phyloP scores from a whole-genome alignment of 2,329 filamentous ascomycete species.

The Neodidymelliopsis sp. region DNA sequence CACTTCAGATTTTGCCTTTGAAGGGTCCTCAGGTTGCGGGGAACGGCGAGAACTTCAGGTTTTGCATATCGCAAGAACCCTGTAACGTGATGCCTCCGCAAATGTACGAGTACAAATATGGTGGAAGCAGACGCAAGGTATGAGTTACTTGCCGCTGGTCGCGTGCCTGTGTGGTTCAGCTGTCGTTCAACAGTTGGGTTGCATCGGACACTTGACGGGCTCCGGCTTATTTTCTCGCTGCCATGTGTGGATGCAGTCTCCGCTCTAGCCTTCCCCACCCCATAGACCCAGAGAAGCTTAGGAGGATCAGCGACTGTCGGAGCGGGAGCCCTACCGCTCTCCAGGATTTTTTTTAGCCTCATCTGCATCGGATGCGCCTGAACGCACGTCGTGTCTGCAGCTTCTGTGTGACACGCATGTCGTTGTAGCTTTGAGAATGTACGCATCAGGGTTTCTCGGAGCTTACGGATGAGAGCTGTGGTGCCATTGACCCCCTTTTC shows the following conservation, averaged over 20 bases:
- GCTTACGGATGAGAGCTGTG: conserved; percentile 10
- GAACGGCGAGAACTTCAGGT: background rate
- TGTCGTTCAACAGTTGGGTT: conserved; percentile 5
- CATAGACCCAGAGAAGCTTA: conserved; percentile 16
- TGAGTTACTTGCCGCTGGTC: conserved; percentile 2
- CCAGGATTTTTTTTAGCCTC: conserved; percentile 19
- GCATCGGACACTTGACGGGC: background rate
- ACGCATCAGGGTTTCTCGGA: conserved; percentile 9
- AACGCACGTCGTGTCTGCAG: conserved; percentile 1
- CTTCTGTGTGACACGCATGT: background rate
- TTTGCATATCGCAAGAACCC: background rate
- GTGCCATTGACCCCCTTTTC: conserved; percentile 7
- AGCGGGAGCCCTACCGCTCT: conserved; percentile 22
- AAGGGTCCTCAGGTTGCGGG: conserved; percentile 7
- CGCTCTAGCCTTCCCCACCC: conserved; percentile 10
- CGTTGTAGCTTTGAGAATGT: conserved; percentile 3
- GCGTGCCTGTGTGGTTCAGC: conserved; percentile 10
- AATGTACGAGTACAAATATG: background rate
- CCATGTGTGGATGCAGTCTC: conserved; percentile 14
- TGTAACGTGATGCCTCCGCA: background rate
- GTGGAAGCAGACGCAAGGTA: background rate
- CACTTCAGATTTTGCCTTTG: conserved; percentile 6
- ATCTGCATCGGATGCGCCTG: conserved; percentile 11
- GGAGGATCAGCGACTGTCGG: conserved; percentile 20
- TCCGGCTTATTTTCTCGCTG: conserved; percentile 18